These are phyloP conservation scores for Eragrostis curvula DNA, from an alignment of 176 grass and related monocot species.

Conservation along the genomic window DNA sequence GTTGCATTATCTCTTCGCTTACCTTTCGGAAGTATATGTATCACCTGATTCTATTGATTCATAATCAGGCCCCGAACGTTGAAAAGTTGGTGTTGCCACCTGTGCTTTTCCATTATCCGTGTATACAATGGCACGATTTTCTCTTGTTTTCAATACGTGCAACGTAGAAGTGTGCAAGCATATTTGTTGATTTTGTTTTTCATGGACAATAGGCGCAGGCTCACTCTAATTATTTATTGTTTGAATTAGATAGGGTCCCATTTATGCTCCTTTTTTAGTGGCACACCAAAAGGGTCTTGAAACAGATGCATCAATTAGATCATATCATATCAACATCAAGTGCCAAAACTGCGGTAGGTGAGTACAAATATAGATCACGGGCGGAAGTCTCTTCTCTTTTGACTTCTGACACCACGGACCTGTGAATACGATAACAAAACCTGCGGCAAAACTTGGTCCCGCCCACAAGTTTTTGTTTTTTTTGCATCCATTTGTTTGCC, in stretches of 20 bases:
- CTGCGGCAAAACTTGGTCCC: background rate
- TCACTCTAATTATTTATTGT: background rate
- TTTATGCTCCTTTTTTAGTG: no score
- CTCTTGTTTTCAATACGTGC: background rate
- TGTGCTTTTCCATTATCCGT: background rate
- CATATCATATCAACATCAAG: background rate
- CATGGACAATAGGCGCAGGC: background rate
- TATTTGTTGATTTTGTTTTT: background rate
- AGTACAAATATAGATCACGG: background rate
- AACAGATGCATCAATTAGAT: background rate
- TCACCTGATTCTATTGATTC: background rate
- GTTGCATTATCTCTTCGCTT: constrained; percentile 1
- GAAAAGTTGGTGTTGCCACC: background rate
- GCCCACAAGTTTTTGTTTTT: constrained; percentile 11
- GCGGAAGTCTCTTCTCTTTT: background rate
- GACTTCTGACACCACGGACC: background rate
- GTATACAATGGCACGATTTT: background rate
- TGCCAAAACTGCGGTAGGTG: background rate
- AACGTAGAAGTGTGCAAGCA: background rate
- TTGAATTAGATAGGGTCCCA: background rate
- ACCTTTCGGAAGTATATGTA: background rate
- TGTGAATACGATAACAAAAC: background rate
- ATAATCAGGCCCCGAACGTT: background rate
- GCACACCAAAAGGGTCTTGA: background rate
- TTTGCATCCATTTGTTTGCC: no score